Base-by-base conservation (phyloP, 805 yeast genomes). In the Candida qinlingensis region DNA sequence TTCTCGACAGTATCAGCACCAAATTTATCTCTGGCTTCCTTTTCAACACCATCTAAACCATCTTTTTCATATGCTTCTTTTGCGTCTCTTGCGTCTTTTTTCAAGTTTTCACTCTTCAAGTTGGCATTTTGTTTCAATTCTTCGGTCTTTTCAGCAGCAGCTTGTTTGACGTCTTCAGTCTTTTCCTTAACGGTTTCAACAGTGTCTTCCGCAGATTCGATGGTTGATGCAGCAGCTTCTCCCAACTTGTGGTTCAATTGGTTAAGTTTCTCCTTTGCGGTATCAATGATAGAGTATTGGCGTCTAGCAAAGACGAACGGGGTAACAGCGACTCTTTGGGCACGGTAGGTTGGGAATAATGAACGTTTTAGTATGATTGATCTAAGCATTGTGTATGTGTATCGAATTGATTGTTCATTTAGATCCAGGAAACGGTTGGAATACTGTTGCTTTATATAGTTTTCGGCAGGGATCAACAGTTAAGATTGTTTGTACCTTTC, bases 181-280 rank as follows among this genome's bases (percentile, higher is more conserved):
- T 48, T 41, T 6, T 53, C 50, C 42, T 54, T 50, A 3, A 50
- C 51, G 4, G 44, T 34, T 8, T 54, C 49, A 4, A 52, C 50
- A 1, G 42, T 49, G 4, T 51, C 25, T 34, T 57, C 61, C 7
- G 59, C 57, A 3, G 51, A 37, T 8, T 60, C 59, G 6, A 60
- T 6, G 0, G 54, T 51, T 27, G 42, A 25, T 9, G 62, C 61
- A 3, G 63, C 62, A 10, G 56, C 63, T 37, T 55, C 34, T 6
- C 63, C 63, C 28, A 57, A 55, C 40, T 55, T 57, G 7, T 53
- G 49, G 44, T 60, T 60, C 35, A 60, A 19, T n/a, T 58, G 56
- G 12, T 45, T 39, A 8, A 58, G 44, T 41, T 53, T 57, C 39
- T 54, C 48, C 46, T 55, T 56, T 5, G 63, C 63, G 8, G 53